Evolutionary conservation across 371 early-diverging fungal genomes (phyloP), one percentile per base, ranked within the genome.

Genomic region (Rhizopus sp.): DNA sequence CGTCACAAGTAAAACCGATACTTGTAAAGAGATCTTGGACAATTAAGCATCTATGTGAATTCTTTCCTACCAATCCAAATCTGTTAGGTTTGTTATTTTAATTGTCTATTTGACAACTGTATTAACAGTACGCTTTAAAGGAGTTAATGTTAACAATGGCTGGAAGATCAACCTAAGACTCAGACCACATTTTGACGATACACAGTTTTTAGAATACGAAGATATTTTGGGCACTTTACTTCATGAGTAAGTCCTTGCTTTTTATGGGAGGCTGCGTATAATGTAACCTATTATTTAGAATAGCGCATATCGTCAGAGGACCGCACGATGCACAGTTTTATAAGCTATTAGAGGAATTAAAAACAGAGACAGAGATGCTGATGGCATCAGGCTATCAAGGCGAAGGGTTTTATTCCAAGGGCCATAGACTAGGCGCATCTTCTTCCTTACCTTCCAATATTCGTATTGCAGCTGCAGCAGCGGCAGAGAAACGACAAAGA

Each of bases 281-380:
- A 17, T 37, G 51, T 33, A 16, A 37, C 53, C 13, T 10, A 6
- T 53, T 55, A 32, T 31, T 50, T 49, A 82, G 83, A 62, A 67
- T 87, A 30, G 77, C 77, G 7, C 86, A 85, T 63, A 88, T 75
- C 31, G 81, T 85, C 16, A 68, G 73, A 57, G 82, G 82, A 6
- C 85, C 89, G 4, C 89, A 89, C 68, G 84, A 89, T 60, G 81
- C 69, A 10, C 40, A 71, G 48, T 89, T 89, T 53, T 87, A 87
- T 68, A 71, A 67, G 44, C 5, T 79, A 40, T 53, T 89, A 7
- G 83, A 83, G 40, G 72, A 76, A 42, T 65, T 89, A 17, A 64
- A 74, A 9, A 51, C 66, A 7, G 88, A 89, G 65, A 76, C 79
- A 35, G 85, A 87, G 12, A 53, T 54, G 5, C 55, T 79, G 16